Conservation (phyloP, 257 asterid genomes). For the Salvia rosmarinus region DNA sequence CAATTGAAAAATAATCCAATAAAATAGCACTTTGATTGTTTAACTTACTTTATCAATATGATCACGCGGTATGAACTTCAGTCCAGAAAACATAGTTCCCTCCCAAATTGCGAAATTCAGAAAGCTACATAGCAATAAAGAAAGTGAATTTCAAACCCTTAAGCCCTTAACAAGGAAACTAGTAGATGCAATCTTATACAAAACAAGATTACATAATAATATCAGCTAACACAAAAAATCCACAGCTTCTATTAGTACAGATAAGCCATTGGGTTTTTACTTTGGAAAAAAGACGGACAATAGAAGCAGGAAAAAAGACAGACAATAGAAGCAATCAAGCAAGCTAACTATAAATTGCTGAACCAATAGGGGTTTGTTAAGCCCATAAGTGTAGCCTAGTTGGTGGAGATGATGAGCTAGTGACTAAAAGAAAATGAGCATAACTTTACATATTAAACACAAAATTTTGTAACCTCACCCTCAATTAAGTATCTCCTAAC, state of each 20-base stretch:
- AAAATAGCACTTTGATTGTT: neutral
- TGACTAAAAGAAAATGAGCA: neutral
- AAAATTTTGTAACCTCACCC: no score
- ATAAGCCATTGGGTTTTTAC: neutral
- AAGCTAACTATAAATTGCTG: neutral
- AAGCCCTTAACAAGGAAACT: neutral
- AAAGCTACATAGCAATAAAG: conserved; percentile 14
- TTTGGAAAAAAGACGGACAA: neutral
- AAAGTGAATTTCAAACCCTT: neutral
- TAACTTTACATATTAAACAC: neutral
- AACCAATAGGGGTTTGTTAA: neutral
- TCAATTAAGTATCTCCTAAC: no score
- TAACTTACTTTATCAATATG: conserved; percentile 47
- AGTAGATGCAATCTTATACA: neutral
- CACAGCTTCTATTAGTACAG: neutral
- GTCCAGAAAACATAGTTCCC: conserved; percentile 50
- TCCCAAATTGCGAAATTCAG: neutral
- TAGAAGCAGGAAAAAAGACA: neutral
- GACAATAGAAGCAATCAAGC: neutral
- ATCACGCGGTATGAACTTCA: conserved; percentile 57
- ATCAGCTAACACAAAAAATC: neutral
- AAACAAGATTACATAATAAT: neutral
- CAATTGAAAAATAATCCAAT: neutral
- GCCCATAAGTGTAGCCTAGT: neutral
- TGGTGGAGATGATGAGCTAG: neutral